phyloP scores from a whole-genome alignment of 495 filamentous ascomycete genomes.

The Penicillium crystallinum region DNA sequence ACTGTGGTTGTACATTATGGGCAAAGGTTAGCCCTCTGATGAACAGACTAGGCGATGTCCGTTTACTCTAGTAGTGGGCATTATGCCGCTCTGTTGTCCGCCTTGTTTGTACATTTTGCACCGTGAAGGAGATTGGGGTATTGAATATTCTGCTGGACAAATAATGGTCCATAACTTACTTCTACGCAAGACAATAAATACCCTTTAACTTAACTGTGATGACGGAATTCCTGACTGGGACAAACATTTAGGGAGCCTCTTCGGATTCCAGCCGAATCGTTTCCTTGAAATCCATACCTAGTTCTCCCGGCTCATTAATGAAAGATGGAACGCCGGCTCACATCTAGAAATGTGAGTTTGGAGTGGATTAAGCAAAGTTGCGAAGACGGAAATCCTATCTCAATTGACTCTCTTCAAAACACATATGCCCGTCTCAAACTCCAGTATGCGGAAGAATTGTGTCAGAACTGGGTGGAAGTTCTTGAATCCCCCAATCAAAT shows the following conservation, averaged over 20 bases:
- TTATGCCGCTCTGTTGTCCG: neutral
- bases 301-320: too few relatives aligned
- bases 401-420: conserved; percentile 68
- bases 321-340: neutral
- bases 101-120: neutral
- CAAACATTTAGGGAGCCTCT: too few relatives aligned
- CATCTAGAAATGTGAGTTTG: neutral
- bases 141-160: neutral
- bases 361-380: neutral
- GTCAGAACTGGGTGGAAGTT: conserved; percentile 69
- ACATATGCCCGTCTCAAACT: conserved; percentile 77
- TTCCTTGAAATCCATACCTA: too few relatives aligned
- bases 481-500: conserved; percentile 91
- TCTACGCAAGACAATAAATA: neutral
- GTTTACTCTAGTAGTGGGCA: too few relatives aligned
- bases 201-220: too few relatives aligned
- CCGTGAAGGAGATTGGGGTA: neutral
- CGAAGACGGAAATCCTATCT: conserved; percentile 52
- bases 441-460: conserved; percentile 64
- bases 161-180: too few relatives aligned
- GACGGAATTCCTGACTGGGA: too few relatives aligned
- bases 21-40: too few relatives aligned
- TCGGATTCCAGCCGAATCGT: too few relatives aligned
- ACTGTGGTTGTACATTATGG: too few relatives aligned
- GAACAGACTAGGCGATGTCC: too few relatives aligned